These are phyloP conservation scores for Daphne laureola DNA, from an alignment of 441 rosid species.

Conservation along the genomic window DNA sequence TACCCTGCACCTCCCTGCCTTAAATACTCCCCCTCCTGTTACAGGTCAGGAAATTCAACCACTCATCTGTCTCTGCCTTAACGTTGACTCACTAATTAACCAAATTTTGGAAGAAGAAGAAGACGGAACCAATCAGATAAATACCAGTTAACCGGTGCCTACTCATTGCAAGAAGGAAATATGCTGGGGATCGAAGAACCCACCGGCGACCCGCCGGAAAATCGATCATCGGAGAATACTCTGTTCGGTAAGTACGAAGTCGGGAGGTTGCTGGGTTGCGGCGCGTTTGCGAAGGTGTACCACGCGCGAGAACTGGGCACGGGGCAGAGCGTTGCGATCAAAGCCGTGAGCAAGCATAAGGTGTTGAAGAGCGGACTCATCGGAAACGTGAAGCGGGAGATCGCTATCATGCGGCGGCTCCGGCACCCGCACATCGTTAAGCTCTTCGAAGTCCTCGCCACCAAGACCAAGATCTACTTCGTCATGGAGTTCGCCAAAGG, in stretches of 20 bases:
- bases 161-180: background rate
- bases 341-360: constrained; percentile 51
- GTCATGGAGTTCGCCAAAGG: constrained; percentile 68
- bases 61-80: no score
- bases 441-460: constrained; percentile 54
- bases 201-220: background rate
- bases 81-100: no score
- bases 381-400: constrained; percentile 40
- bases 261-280: constrained; percentile 48
- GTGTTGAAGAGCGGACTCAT: constrained; percentile 31
- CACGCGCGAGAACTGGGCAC: constrained; percentile 33
- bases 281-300: constrained; percentile 63
- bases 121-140: no score
- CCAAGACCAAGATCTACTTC: constrained; percentile 51
- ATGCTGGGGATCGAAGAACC: constrained; percentile 10
- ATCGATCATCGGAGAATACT: constrained; percentile 5
- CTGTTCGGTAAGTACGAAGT: constrained; percentile 52
- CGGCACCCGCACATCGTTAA: constrained; percentile 41
- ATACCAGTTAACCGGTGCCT: no score
- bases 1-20: no score
- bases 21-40: no score
- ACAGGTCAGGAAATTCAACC: no score
- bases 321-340: constrained; percentile 58
- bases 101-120: no score
- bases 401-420: constrained; percentile 55